Conservation (phyloP, 192 early-diverging fungal genomes). For the Podila horticola region DNA sequence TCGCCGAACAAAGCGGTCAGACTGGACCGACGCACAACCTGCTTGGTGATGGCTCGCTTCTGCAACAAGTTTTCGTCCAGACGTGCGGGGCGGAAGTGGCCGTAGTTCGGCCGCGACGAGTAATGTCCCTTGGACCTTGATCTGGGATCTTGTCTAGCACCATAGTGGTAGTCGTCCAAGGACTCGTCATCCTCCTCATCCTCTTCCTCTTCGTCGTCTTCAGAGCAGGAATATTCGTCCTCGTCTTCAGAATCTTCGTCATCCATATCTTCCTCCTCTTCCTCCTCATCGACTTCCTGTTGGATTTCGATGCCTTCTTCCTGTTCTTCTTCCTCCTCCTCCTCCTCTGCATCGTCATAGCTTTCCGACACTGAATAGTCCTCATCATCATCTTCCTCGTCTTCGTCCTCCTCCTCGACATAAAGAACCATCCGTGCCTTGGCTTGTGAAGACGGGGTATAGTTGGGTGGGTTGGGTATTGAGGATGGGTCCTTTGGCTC, state of each 20-base stretch:
- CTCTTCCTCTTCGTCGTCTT: conserved; percentile 39
- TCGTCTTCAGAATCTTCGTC: conserved; percentile 17
- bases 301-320: background rate
- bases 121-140: conserved; percentile 1
- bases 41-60: conserved; percentile 42
- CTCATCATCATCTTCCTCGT: background rate
- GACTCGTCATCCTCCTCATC: conserved; percentile 22
- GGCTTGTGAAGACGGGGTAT: background rate
- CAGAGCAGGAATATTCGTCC: conserved; percentile 39
- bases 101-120: conserved; percentile 5
- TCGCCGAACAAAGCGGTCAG: conserved; percentile 36
- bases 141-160: background rate
- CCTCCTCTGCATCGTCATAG: background rate
- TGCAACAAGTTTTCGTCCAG: conserved; percentile 36
- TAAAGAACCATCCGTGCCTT: conserved; percentile 19
- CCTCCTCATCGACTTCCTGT: background rate
- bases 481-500: background rate
- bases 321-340: background rate
- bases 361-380: background rate
- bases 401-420: conserved; percentile 24
- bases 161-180: conserved; percentile 11
- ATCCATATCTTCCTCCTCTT: conserved; percentile 25
- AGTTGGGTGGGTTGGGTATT: background rate
- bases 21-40: conserved; percentile 46
- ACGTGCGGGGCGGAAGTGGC: conserved; percentile 20